A percentile compares a stretch with the other conserved stretches of the same genome.
Conservation (phyloP, 805 yeast species). For the Saccharomyces cerevisiae region DNA sequence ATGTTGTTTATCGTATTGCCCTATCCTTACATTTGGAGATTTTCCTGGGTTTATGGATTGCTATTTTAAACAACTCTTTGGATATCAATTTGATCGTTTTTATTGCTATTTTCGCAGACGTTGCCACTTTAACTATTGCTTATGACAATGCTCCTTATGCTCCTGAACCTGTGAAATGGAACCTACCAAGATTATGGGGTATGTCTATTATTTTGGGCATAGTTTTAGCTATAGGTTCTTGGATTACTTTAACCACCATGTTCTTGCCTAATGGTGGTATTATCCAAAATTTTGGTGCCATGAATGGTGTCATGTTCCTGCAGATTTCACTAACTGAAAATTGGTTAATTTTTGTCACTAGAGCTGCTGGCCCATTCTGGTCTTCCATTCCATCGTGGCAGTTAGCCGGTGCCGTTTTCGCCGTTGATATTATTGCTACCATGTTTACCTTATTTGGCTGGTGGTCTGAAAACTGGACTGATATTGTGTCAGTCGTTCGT, state of each 20-base stretch:
- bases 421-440: constrained; percentile 86
- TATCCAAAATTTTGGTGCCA: constrained; percentile 90
- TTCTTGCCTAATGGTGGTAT: constrained; percentile 87
- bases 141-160: constrained; percentile 95
- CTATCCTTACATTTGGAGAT: constrained; percentile 88
- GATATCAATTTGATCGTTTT: constrained; percentile 88
- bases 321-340: constrained; percentile 92
- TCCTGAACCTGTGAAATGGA: constrained; percentile 91
- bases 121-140: constrained; percentile 95
- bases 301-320: constrained; percentile 88
- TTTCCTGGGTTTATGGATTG: constrained; percentile 94
- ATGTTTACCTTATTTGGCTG: constrained; percentile 90
- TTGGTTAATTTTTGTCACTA: constrained; percentile 94
- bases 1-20: constrained; percentile 97
- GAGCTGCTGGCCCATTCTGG: constrained; percentile 99
- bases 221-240: constrained; percentile 81
- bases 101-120: constrained; percentile 96
- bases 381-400: constrained; percentile 95
- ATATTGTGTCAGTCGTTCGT: constrained; percentile 89
- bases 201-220: constrained; percentile 83
- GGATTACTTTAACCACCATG: constrained; percentile 94
- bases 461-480: constrained; percentile 98
- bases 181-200: constrained; percentile 95
- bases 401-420: constrained; percentile 85
- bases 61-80: constrained; percentile 78